Conservation (phyloP, 164 flowering plant species). For the Magnolia sinica region DNA sequence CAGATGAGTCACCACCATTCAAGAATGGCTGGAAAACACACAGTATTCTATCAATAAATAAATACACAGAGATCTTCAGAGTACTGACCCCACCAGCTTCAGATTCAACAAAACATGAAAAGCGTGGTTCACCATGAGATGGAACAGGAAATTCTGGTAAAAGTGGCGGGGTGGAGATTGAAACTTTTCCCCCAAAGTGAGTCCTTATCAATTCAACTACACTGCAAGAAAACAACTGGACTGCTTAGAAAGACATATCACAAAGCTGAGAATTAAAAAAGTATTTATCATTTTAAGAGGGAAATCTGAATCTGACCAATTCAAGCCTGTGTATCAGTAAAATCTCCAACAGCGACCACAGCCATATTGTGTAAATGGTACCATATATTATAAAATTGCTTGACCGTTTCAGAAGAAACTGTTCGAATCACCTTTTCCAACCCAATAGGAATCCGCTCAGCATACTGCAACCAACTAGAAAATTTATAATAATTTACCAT, state of each 20-base stretch:
- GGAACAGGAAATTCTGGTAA: constrained; percentile 64
- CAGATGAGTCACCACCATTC: too few species aligned
- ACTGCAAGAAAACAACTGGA: constrained; percentile 32
- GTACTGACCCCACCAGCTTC: too few species aligned
- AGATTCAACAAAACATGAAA: constrained; percentile 60
- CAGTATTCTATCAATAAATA: too few species aligned
- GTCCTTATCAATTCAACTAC: constrained; percentile 74
- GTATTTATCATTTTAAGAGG: not conserved
- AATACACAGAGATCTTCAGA: constrained; percentile 23
- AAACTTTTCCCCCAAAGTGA: constrained; percentile 66
- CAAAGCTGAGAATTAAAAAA: not conserved
- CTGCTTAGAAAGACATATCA: constrained; percentile 4
- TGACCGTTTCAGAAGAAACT: constrained; percentile 70
- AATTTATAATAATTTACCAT: not conserved
- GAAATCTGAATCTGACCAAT: not conserved
- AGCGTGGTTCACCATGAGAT: constrained; percentile 74
- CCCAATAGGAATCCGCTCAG: constrained; percentile 92
- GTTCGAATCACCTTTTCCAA: constrained; percentile 80
- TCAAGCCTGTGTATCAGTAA: constrained; percentile 80
- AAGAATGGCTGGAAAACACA: too few species aligned
- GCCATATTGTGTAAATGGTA: constrained; percentile 88
- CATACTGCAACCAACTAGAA: constrained; percentile 64
- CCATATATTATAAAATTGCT: constrained; percentile 79
- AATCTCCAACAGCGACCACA: constrained; percentile 93
- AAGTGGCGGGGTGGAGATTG: constrained; percentile 37